A percentile compares a stretch with the other conserved stretches of the same genome.
Conservation (phyloP, 176 grass and related monocot species). For the Carex cristatella region DNA sequence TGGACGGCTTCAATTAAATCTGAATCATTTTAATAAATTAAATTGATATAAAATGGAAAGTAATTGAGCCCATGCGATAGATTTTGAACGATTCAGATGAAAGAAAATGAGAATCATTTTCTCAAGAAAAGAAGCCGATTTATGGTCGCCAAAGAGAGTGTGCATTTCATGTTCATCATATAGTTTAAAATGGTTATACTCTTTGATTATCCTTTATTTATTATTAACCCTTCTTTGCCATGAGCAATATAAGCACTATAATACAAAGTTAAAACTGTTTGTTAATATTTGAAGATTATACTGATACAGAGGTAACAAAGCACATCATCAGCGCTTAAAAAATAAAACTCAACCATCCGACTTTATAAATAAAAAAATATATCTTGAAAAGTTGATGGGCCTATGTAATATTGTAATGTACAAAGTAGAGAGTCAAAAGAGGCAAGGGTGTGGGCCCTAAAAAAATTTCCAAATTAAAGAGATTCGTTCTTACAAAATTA, state of each 20-base stretch:
- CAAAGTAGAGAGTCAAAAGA: neutral
- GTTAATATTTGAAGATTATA: neutral
- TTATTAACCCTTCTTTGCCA: neutral
- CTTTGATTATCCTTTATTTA: neutral
- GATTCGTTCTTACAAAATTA: neutral
- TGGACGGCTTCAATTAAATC: too few species aligned
- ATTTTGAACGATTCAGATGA: too few species aligned
- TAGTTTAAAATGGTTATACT: neutral
- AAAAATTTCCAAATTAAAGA: neutral
- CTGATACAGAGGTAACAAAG: neutral
- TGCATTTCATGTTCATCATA: too few species aligned
- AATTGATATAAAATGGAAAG: too few species aligned
- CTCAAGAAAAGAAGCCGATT: too few species aligned
- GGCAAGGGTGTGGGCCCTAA: neutral
- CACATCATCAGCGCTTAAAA: neutral
- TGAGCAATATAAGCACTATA: neutral
- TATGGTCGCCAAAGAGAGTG: too few species aligned
- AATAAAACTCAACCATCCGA: neutral
- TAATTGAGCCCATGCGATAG: too few species aligned
- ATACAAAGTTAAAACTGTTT: neutral
- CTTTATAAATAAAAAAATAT: neutral
- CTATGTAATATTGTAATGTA: neutral
- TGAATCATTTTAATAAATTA: too few species aligned
- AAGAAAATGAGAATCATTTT: too few species aligned
- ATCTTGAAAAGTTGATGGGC: neutral